phyloP scores from a whole-genome alignment of 2,329 filamentous ascomycete genomes.

The Epichloe aotearoae region DNA sequence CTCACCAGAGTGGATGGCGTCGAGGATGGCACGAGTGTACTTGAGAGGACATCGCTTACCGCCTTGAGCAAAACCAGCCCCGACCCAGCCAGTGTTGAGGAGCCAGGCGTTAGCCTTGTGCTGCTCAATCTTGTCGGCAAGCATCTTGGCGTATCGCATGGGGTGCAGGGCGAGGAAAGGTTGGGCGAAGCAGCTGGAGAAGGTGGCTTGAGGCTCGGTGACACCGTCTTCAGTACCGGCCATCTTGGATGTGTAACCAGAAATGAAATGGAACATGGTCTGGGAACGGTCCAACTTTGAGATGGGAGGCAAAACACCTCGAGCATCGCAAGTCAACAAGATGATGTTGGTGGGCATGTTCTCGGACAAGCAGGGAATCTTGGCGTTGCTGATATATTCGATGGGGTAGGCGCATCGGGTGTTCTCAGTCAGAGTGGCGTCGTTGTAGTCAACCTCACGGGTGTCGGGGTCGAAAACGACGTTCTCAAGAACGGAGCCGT shows the following conservation, averaged over 20 bases:
- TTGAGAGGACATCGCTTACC: conserved; percentile 96
- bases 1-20: conserved; percentile 94
- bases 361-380: conserved; percentile 84
- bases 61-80: conserved; percentile 77
- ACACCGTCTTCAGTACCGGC: conserved; percentile 95
- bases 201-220: conserved; percentile 93
- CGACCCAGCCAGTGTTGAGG: conserved; percentile 96
- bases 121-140: conserved; percentile 91
- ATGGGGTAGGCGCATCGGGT: conserved; percentile 97
- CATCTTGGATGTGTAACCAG: conserved; percentile 99
- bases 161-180: conserved; percentile 97
- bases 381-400: conserved; percentile 97
- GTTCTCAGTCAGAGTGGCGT: conserved; percentile 91
- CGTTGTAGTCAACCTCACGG: conserved; percentile 89
- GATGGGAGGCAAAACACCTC: conserved; percentile 93
- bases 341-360: conserved; percentile 95
- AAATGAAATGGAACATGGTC: conserved; percentile 99
- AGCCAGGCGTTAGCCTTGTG: conserved; percentile 97
- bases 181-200: conserved; percentile 98
- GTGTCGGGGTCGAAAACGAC: conserved; percentile 91
- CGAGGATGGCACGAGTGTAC: conserved; percentile 96
- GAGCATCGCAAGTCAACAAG: conserved; percentile 93
- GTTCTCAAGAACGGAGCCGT: conserved; percentile 96
- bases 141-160: conserved; percentile 98
- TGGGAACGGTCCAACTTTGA: conserved; percentile 90